A percentile compares a stretch with the other conserved stretches of the same genome.
phyloP scores from a whole-genome alignment of 768 basidiomycete genomes.

The Tulasnella sp. region DNA sequence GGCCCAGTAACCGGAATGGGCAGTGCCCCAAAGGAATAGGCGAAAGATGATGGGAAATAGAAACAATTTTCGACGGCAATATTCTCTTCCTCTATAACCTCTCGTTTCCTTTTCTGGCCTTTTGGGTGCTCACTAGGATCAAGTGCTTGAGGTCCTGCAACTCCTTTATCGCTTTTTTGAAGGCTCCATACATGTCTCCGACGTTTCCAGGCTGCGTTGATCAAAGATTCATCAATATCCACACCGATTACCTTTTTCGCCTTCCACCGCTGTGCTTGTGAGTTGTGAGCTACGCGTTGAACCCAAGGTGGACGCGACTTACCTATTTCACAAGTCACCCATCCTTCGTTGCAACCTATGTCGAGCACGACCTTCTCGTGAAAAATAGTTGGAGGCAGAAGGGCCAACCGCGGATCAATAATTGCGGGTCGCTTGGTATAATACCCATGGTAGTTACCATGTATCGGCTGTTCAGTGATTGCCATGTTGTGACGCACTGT shows the following conservation, averaged over 20 bases:
- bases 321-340: constrained; percentile 82
- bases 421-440: constrained; percentile 46
- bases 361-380: constrained; percentile 52
- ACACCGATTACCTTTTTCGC: constrained; percentile 65
- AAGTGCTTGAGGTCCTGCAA: neutral
- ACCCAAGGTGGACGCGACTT: constrained; percentile 12
- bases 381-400: constrained; percentile 46
- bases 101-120: neutral
- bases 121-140: neutral
- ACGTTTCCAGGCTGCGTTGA: constrained; percentile 64
- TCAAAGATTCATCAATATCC: constrained; percentile 66
- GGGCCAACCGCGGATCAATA: constrained; percentile 49
- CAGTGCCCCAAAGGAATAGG: constrained; percentile 61
- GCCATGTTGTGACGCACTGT: neutral
- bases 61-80: constrained; percentile 18
- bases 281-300: neutral
- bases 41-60: constrained; percentile 68
- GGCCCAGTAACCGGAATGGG: constrained; percentile 35
- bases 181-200: constrained; percentile 58
- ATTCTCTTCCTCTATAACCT: neutral
- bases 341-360: constrained; percentile 78
- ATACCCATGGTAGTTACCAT: constrained; percentile 73
- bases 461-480: constrained; percentile 28
- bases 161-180: constrained; percentile 33
- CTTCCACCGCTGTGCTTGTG: constrained; percentile 48